These are phyloP conservation scores for Sugiyamaella mastotermitis DNA, from an alignment of 805 yeast genomes.

Conservation along the genomic window DNA sequence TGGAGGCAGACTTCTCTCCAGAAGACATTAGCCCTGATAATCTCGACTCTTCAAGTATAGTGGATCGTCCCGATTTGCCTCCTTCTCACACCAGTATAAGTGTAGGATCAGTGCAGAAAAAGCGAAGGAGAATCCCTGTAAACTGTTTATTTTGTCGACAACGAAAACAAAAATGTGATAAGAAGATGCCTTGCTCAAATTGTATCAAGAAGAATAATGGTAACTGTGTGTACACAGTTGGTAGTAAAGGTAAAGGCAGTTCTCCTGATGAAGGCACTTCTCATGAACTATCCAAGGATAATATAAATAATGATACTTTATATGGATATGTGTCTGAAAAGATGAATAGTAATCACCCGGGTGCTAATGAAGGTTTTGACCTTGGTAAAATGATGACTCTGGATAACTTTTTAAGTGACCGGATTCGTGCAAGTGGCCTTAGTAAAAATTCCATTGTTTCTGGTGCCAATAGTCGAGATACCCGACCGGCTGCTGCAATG, in stretches of 20 bases:
- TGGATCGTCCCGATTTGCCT: conserved; percentile 13
- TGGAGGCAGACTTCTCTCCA: too few relatives aligned
- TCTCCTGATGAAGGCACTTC: not conserved
- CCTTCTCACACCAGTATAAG: conserved; percentile 11
- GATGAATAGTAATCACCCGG: not conserved
- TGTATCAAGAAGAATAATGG: conserved; percentile 23
- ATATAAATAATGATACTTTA: not conserved
- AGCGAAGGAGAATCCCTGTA: conserved; percentile 27
- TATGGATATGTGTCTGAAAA: conserved; percentile 2
- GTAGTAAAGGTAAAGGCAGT: not conserved
- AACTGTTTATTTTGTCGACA: conserved; percentile 30
- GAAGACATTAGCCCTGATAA: too few relatives aligned
- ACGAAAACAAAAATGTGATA: conserved; percentile 31
- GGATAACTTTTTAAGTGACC: conserved; percentile 8
- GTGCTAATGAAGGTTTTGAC: not conserved
- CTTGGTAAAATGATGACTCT: conserved; percentile 12
- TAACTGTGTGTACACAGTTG: conserved; percentile 5
- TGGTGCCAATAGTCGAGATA: too few relatives aligned
- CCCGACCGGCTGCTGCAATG: not conserved
- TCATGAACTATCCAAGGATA: not conserved
- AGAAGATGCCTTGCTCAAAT: conserved; percentile 28
- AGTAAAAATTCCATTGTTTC: not conserved
- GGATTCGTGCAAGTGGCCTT: not conserved
- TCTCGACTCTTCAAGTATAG: too few relatives aligned
- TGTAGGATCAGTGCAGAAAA: conserved; percentile 16